These are phyloP conservation scores for Fomitopsis palustris DNA, from an alignment of 1,284 basidiomycete species.

Conservation along the genomic window DNA sequence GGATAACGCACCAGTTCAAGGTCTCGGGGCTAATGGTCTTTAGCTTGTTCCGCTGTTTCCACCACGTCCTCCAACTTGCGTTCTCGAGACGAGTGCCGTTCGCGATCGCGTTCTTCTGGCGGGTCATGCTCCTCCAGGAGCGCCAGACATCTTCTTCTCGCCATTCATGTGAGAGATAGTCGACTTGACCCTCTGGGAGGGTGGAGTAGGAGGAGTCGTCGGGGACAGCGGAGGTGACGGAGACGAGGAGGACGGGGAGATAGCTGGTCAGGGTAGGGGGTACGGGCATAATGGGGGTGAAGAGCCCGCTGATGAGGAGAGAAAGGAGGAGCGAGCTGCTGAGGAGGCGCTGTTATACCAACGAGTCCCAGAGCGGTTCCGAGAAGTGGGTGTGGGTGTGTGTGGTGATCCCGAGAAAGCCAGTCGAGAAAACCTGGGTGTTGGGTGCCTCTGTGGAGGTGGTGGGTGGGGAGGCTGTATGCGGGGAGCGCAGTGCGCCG, in stretches of 20 bases:
- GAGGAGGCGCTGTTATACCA: slow-evolving; percentile 3
- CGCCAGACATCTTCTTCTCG: slow-evolving; percentile 98
- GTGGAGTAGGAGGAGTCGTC: slow-evolving; percentile 68
- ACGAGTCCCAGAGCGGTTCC: slow-evolving; percentile 1
- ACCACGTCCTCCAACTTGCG: slow-evolving; percentile 98
- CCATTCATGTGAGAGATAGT: slow-evolving; percentile 94
- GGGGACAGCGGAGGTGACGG: slow-evolving; percentile 53
- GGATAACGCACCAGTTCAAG: slow-evolving; percentile 85
- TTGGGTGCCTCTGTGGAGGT: neutral
- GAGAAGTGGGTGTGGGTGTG: neutral
- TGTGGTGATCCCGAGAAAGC: neutral
- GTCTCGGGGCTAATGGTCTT: slow-evolving; percentile 97
- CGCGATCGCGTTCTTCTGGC: slow-evolving; percentile 97
- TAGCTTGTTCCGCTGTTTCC: slow-evolving; percentile 97
- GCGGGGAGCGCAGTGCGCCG: neutral
- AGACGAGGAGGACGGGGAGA: slow-evolving; percentile 64
- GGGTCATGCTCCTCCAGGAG: slow-evolving; percentile 97
- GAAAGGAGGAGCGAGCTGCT: slow-evolving; percentile 4
- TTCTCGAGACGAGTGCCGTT: slow-evolving; percentile 96
- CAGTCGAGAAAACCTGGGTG: neutral
- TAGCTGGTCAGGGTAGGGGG: slow-evolving; percentile 43
- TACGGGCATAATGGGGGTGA: slow-evolving; percentile 21
- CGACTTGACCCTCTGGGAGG: slow-evolving; percentile 70
- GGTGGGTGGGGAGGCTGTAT: neutral
- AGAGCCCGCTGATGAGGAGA: slow-evolving; percentile 10